Evolutionary conservation across 75 land plant genomes (phyloP), one percentile per base, ranked within the genome.

Genomic region (Cryptomeria japonica): DNA sequence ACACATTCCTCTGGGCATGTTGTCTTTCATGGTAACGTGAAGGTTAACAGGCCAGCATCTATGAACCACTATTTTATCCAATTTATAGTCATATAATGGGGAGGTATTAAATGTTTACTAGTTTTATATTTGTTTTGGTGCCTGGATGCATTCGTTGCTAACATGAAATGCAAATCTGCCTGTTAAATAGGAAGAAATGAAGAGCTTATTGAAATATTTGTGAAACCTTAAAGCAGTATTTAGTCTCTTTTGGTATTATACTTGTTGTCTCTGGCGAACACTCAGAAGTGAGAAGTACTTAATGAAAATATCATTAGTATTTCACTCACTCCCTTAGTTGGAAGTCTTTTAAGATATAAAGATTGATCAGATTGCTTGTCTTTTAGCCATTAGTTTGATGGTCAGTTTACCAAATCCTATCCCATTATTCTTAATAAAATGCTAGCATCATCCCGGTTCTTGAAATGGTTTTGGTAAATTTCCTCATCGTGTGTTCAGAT

Each of bases 21-120:
- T 85, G 93, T 98, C 32, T 98, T 98, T 90, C 97, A 97, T 91
- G 99, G 99, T 77, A 97, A 96, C 75, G 92, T 97, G 80, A 89
- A 91, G 87, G 99, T 97, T 56, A 98, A 98, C 93, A 98, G 97
- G 97, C 94, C 90, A 83, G 85, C 58, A 38, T 42, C 41, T 44
- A 41, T 47, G 11, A 7, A 25, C 56, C 70, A 14, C 58, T 32
- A 39, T 75, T 86, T 15, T 31, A 53, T 64, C 8, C 5, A 28
- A 38, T 41, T 38, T 87, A 86, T 86, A 46, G 51, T 46, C 46
- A 46, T 82, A n/a, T 31, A 9, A 44, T 28, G 1, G 46, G 14
- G 84, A n/a, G 25, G 31, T 82, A 10, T n/a, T 28, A 46, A 19
- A 82, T 11, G 28, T 25, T n/a, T 0, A 28, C n/a, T 46, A 28